Base-by-base conservation (phyloP, 352 stramenopile species). In the Phytophthora hybrid region DNA sequence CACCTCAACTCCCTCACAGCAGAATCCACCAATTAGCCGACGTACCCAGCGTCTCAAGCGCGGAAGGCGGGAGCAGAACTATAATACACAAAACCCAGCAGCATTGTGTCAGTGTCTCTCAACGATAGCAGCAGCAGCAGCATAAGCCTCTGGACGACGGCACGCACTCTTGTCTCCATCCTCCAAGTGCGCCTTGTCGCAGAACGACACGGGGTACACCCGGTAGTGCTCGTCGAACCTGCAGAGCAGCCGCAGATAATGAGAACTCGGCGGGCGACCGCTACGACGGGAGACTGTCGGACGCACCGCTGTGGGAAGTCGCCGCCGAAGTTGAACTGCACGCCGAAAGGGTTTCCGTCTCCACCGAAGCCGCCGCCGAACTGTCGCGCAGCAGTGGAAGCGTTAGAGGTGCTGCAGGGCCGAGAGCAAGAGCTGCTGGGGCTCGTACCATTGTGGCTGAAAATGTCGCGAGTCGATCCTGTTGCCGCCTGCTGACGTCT, bases 21-120 rank as follows among this genome's bases (percentile, higher is more conserved):
- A 9, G 8, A 54, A 5, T 7, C 47, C 2, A 54, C 44, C 44
- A 7, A 44, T 13, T 18, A 49, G 18, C 41, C 41, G 18, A 74
- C 80, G 11, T 70, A 96, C 90, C 97, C 18, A 99, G 83, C 53
- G 95, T 98, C 70, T 99, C 97, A 60, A 99, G 96, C 18, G 98
- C 98, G n/a, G 97, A 99, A 37, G 96, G 95, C 2, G 98, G 98
- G 51, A 99, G 76, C 29, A 99, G 77, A 73, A 99, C 90, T 96
- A 62, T 29, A 37, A 51, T 59, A 55, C 11, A 44, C 49, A 32
- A 47, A 54, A 62, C 14, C 53, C 16, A 58, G 18, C n/a, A 59
- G 32, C 59, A 44, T 5, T 5, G n/a, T 19, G 41, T 75, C 39
- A 74, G 53, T 19, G 34, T 54, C 34, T 57, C 58, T 26, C 6